Evolutionary conservation across 768 basidiomycete genomes (phyloP), one percentile per base, ranked within the genome.

Genomic region (Naganishia vishniacii): DNA sequence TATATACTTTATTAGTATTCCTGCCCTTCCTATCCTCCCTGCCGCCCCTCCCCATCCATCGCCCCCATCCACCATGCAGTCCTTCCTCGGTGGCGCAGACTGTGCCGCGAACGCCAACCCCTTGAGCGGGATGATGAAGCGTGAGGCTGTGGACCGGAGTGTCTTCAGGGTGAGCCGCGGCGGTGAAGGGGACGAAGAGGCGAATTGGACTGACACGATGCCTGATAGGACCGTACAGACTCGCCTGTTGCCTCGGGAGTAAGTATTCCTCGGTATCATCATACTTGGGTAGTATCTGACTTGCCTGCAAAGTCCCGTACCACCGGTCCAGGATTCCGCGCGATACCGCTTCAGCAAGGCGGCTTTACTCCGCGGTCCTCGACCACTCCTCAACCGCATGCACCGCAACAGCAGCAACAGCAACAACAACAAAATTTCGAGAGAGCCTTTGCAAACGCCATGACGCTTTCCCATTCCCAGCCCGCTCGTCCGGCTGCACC

Each of bases 81-180:
- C 75, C 12, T 70, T 79, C 44, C 71, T 79, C 58, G 71, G 70
- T 28, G 92, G 91, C 63, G 83, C 91, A 46, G 94, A 97, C 79
- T 95, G 92, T 77, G 88, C 87, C 13, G 83, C 85, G 20, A 81
- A 86, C 1, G 81, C 86, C 51, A 97, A 95, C 74, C 92, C 93
- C 2, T 81, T 98, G 26, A 85, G 88, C 2, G 87, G 90, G 70
- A 86, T 97, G 26, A 81, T 92, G 59, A 94, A 95, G 75, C 88
- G 94, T 72, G 49, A 64, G 32, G 29, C 32, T 64, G 85, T 84
- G 1, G 92, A 95, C 78, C 84, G 87, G 61, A 91, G 89, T 75
- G 75, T 94, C 29, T 91, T 93, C 72, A 86, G 89, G 80, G 91
- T 89, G 69, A 64, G 82, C n/a, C 29, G 34, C 34, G 8, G 34